Evolutionary conservation across 2,329 filamentous ascomycete genomes (phyloP), one percentile per base, ranked within the genome.

Genomic region (Colletotrichum sp.): DNA sequence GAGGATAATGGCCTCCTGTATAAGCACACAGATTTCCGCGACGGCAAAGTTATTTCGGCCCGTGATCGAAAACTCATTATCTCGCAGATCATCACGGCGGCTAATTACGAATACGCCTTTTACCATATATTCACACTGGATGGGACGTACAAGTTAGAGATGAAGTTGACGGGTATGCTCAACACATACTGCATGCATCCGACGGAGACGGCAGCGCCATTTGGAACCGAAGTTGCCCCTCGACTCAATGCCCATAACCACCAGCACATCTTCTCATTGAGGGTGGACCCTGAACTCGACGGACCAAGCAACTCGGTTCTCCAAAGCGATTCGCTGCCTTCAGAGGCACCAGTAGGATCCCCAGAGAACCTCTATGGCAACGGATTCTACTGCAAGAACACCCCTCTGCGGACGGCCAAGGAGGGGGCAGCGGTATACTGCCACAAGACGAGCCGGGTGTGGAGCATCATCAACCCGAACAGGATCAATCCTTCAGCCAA

Each of bases 21-120:
- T 88, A 95, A 95, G 83, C 92, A 94, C 83, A 94, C 91, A 22
- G 93, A 95, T 81, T 95, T 94, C 88, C 91, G 93, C 59, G 93
- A 95, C 79, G 91, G 93, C 64, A 93, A 91, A 5, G 88, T 91
- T 60, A 92, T 94, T 12, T 92, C 94, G 6, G 94, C 93, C 8
- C 91, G 93, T 55, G 93, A 91, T n/a, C 91, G 93, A 71, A 95
- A 94, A 81, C 88, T 95, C 67, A 88, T 95, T 81, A 90, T 95
- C 81, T 93, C 91, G 36, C 93, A 95, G 74, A 91, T 94, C 81
- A 94, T 95, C 86, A 95, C 93, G 0, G 93, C 93, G 3, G 93
- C 93, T 30, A 95, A 95, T 85, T 95, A 95, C 84, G 93, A 95
- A 81, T 95, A 95, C 94, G 82, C 80, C 67, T 85, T 85, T 80